Evolutionary conservation across 2,329 filamentous ascomycete genomes (phyloP), one percentile per base, ranked within the genome.

Genomic region (Penicillium sp.): DNA sequence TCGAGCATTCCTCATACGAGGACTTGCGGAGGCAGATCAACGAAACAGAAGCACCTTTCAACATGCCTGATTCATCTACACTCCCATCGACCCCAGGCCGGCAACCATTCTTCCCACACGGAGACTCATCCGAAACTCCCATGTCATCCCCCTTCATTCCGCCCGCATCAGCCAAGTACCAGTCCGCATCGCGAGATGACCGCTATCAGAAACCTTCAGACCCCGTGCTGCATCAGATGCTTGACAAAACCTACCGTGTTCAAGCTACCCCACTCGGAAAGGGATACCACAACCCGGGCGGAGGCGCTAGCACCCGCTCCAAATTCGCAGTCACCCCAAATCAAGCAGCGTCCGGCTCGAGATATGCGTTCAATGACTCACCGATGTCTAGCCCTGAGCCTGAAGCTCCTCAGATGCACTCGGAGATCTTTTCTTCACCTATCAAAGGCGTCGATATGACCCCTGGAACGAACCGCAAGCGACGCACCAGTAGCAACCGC

Each of bases 191-290:
- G 29, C 70, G 70, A 60, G 75, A 76, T 51, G 68, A 67, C 35
- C 63, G 69, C 13, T 70, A 74, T 45, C 67, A 70, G 13, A 79
- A 73, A 76, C 67, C 67, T 5, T 70, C 70, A 8, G 91, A 97
- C 70, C 90, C 90, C 3, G 81, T 98, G 9, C 83, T 99, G 41
- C 93, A 98, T 73, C 90, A 90, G 57, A 82, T 98, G n/a, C 85
- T 96, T 5, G 93, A 98, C 79, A 97, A 96, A 76, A 97, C 90
- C 56, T 99, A 96, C 78, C 90, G 93, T 31, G 83, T 99, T 24
- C 91, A 96, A 74, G 91, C 93, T 6, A 99, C 95, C 10, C 95
- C 95, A 0, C 87, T 95, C 64, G 88, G 86, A 10, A 78, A 77
- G 41, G 77, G 79, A 48, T 69, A 61, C 44, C 57, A 51, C 35